Base-by-base conservation (phyloP, 2,329 filamentous ascomycete species). In the Claviceps digitariae region DNA sequence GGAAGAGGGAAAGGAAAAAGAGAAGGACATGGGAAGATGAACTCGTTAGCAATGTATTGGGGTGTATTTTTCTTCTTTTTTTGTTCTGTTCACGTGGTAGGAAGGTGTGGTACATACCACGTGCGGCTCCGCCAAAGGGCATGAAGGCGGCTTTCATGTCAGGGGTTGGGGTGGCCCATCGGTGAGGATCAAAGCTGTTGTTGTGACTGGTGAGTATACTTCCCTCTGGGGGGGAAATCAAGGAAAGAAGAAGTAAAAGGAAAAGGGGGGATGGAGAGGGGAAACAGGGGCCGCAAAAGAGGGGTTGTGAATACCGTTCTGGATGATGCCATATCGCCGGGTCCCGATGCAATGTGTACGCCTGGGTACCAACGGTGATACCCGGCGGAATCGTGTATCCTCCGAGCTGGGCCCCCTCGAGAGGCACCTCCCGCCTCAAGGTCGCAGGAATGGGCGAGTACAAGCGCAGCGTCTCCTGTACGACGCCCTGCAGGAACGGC, bases 71-170 rank as follows among this genome's bases (percentile, higher is more conserved):
- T n/a, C n/a, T n/a, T n/a, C n/a, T n/a, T n/a, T n/a, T n/a, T n/a
- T n/a, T n/a, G n/a, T n/a, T n/a, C n/a, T n/a, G n/a, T n/a, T n/a
- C n/a, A n/a, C n/a, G n/a, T n/a, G n/a, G n/a, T n/a, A n/a, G n/a
- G n/a, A n/a, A n/a, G n/a, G n/a, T n/a, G n/a, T n/a, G n/a, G 46
- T 3, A 50, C 36, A 15, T 51, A 51, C 40, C 23, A 17, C 49
- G 38, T 15, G 38, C 40, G 23, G 40, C 25, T 20, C 48, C 48
- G 1, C 48, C 48, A 50, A 50, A 50, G 17, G 48, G 48, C 48
- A 50, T 43, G 21, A 50, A 50, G 17, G 36, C 48, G n/a, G 36
- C 48, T 13, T 50, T 50, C 48, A 50, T 50, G 5, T 43, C 48
- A 12, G 48, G 10, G 17, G 48, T 50, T 8, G 48, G 38, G n/a